Base-by-base conservation (phyloP, 2,329 filamentous ascomycete genomes). In the Xylariaceae sp. region DNA sequence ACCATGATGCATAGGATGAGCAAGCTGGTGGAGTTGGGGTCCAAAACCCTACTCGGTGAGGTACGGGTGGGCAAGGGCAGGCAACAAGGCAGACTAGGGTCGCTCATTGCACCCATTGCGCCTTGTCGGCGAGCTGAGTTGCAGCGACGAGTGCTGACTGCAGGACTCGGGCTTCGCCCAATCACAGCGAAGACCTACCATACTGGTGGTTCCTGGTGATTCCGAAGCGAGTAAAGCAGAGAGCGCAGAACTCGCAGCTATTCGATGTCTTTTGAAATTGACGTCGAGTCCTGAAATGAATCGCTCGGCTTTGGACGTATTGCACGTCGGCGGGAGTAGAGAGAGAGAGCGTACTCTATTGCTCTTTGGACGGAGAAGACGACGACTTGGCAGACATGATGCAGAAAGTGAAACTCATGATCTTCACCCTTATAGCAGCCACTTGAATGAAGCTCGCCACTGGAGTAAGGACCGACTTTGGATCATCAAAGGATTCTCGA, bases 51-150 rank as follows among this genome's bases (percentile, higher is more conserved):
- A 72, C 69, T 71, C 69, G 71, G 68, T 69, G 66, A 71, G 63
- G 67, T 69, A 68, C 66, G 64, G 54, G n/a, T 36, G 43, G 48
- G 41, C 54, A 63, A 47, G 60, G 57, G 58, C 65, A 72, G 71
- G 71, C 71, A 72, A 72, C 70, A 73, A 73, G 71, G 71, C 71
- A 72, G 69, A 72, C 66, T 65, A 58, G 67, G 58, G 65, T 62
- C 61, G 44, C 56, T 63, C 56, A 31, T 12, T 31, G 28, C 28
- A 7, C n/a, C 8, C 66, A 71, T 65, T 69, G 64, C 65, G 70
- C 69, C 69, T 71, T 66, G 65, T 69, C 43, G 62, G 62, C 63
- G 63, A 71, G 69, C 70, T 72, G 69, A 69, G 66, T 65, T 65
- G 65, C 64, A 68, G 65, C 60, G 56, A 61, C 53, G 63, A 51